These are phyloP conservation scores for Colletotrichum plurivorum DNA, from an alignment of 2,329 filamentous ascomycete species.

Conservation along the genomic window DNA sequence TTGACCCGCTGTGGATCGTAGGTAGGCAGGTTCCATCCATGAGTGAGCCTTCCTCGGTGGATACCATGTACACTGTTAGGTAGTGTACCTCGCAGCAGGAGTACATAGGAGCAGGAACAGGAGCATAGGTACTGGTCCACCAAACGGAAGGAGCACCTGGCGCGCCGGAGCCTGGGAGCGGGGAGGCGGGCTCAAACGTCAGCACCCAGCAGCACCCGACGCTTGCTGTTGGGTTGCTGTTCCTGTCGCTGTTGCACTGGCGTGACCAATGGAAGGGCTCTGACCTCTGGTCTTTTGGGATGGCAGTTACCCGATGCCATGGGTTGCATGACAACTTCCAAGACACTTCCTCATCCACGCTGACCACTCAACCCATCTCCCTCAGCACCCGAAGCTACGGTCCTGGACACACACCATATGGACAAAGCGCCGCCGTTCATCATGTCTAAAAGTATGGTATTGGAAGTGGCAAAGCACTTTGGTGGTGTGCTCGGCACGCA, in stretches of 20 bases:
- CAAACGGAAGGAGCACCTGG: not conserved
- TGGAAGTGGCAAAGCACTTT: constrained; percentile 34
- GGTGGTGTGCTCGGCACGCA: constrained; percentile 1
- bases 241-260: constrained; percentile 24
- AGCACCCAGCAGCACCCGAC: constrained; percentile 26
- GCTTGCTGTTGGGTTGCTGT: too few species aligned
- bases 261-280: not conserved
- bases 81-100: too few species aligned
- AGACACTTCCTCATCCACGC: constrained; percentile 18
- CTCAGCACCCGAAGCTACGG: constrained; percentile 38
- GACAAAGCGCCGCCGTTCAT: constrained; percentile 29
- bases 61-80: too few species aligned
- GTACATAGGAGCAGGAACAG: too few species aligned
- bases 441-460: constrained; percentile 36
- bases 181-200: constrained; percentile 27
- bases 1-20: not conserved
- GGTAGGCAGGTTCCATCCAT: too few species aligned
- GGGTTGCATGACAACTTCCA: constrained; percentile 34
- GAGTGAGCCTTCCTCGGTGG: too few species aligned
- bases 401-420: constrained; percentile 23
- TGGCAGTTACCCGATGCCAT: constrained; percentile 38
- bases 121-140: not conserved
- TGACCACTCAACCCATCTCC: constrained; percentile 37
- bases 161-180: too few species aligned
- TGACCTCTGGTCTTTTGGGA: constrained; percentile 22